A percentile compares a stretch with the other conserved stretches of the same genome.
phyloP scores from a whole-genome alignment of 257 asterid genomes.

The Salvia splendens region DNA sequence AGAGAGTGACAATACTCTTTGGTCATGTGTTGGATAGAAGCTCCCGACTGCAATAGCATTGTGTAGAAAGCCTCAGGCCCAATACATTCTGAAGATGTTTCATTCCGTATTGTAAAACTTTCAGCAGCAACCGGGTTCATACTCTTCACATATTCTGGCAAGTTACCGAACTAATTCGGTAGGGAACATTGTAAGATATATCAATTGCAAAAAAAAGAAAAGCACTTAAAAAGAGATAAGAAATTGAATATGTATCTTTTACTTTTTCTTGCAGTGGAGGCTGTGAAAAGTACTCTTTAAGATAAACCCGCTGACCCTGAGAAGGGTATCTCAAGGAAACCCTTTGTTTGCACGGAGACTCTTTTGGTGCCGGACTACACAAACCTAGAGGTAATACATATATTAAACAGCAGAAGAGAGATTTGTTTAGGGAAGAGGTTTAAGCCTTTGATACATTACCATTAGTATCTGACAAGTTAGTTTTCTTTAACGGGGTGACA shows the following conservation, averaged over 20 bases:
- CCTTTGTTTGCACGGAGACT: constrained; percentile 49
- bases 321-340: constrained; percentile 68
- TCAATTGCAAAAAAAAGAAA: constrained; percentile 37
- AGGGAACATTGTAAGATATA: constrained; percentile 27
- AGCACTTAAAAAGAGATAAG: constrained; percentile 17
- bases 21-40: constrained; percentile 63
- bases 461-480: constrained; percentile 39
- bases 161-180: constrained; percentile 55
- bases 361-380: constrained; percentile 63
- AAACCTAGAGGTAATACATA: constrained; percentile 49
- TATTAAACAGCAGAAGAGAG: constrained; percentile 39
- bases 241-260: constrained; percentile 22
- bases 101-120: constrained; percentile 53
- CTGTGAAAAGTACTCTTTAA: constrained; percentile 64
- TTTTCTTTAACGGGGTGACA: constrained; percentile 62
- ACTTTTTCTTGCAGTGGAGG: constrained; percentile 69
- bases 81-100: constrained; percentile 42
- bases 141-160: constrained; percentile 60
- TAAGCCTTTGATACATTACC: constrained; percentile 51
- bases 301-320: constrained; percentile 54
- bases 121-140: constrained; percentile 75
- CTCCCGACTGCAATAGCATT: constrained; percentile 74
- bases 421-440: constrained; percentile 29
- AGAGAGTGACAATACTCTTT: constrained; percentile 55
- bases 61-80: constrained; percentile 63